These are phyloP conservation scores for Dothistroma septosporum DNA, from an alignment of 2,329 filamentous ascomycete species.

Conservation along the genomic window DNA sequence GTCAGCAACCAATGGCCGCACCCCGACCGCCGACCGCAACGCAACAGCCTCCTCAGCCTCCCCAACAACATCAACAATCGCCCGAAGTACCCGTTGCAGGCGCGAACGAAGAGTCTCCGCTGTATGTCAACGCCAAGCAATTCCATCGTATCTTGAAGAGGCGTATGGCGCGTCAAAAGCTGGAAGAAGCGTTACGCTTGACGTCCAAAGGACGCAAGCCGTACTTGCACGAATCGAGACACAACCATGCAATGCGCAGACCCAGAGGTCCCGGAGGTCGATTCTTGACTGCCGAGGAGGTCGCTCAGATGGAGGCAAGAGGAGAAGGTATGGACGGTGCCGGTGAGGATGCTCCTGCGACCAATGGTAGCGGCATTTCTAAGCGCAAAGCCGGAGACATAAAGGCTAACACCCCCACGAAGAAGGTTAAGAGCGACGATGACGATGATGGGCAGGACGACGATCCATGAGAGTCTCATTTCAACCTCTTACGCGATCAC, in stretches of 20 bases:
- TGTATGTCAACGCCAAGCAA: slow-evolving; percentile 98
- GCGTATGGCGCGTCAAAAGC: slow-evolving; percentile 82
- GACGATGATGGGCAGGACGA: slow-evolving; percentile 42
- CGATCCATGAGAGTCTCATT: slow-evolving; percentile 7
- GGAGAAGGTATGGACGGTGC: slow-evolving; percentile 39
- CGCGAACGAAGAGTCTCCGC: slow-evolving; percentile 79
- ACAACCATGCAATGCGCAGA: slow-evolving; percentile 96
- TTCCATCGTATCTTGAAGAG: slow-evolving; percentile 96
- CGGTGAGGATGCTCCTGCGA: slow-evolving; percentile 29
- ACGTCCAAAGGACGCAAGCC: slow-evolving; percentile 95
- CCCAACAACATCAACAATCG: slow-evolving; percentile 57
- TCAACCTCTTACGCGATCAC: not conserved
- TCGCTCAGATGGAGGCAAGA: slow-evolving; percentile 71
- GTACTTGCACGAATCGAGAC: slow-evolving; percentile 93
- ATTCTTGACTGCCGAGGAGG: slow-evolving; percentile 94
- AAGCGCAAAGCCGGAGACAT: slow-evolving; percentile 51
- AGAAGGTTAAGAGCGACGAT: slow-evolving; percentile 28
- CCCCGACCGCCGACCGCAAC: slow-evolving; percentile 72
- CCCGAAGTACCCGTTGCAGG: slow-evolving; percentile 68
- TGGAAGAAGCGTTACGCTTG: slow-evolving; percentile 86
- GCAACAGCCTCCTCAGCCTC: slow-evolving; percentile 49
- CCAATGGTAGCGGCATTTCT: slow-evolving; percentile 32
- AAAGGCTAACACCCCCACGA: slow-evolving; percentile 27
- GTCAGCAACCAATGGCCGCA: slow-evolving; percentile 48
- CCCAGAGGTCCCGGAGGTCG: slow-evolving; percentile 90